phyloP scores from a whole-genome alignment of 1,284 basidiomycete species.

The Porodaedalea pini region DNA sequence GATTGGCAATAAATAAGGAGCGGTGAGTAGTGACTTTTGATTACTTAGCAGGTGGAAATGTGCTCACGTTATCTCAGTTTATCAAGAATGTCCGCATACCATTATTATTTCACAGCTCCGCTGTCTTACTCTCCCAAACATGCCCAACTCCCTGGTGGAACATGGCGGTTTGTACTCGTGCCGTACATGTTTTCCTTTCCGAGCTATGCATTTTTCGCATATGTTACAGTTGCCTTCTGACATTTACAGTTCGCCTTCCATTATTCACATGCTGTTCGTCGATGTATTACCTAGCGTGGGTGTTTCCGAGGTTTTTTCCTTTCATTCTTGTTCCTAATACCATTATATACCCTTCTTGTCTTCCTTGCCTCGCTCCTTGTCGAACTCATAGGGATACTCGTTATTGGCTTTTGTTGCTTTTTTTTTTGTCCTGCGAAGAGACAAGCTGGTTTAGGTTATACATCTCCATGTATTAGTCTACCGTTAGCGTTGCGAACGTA shows the following conservation, averaged over 20 bases:
- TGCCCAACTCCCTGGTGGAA: constrained; percentile 12
- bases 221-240: not conserved
- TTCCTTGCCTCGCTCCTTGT: not conserved
- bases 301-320: not conserved
- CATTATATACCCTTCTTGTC: not conserved
- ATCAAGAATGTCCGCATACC: not conserved
- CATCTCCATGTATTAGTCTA: not conserved
- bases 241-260: no score
- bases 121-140: not conserved
- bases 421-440: not conserved
- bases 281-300: no score
- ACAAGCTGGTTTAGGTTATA: not conserved
- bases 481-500: not conserved
- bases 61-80: not conserved
- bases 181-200: constrained; percentile 1
- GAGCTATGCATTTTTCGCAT: not conserved
- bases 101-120: not conserved
- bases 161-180: constrained; percentile 4
- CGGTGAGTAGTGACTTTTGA: not conserved
- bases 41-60: not conserved
- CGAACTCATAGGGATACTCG: not conserved
- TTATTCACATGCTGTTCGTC: no score
- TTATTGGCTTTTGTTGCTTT: not conserved
- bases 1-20: not conserved
- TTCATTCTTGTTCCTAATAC: not conserved